Base-by-base conservation (phyloP, 805 yeast species). In the Metschnikowia matae region DNA sequence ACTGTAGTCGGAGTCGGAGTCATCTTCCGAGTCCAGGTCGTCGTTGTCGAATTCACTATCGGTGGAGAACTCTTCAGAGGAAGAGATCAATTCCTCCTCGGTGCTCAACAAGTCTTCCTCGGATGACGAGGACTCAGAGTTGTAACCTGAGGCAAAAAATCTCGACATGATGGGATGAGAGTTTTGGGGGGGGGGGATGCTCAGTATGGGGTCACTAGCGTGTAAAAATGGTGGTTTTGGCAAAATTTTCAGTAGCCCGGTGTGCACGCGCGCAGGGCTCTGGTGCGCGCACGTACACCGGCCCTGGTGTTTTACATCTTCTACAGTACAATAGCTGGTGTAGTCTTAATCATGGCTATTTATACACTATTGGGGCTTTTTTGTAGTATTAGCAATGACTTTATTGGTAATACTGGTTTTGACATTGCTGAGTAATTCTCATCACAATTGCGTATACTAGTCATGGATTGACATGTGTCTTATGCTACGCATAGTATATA, bases 121-220 rank as follows among this genome's bases (percentile, higher is more conserved):
- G 48, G 71, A 73, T 39, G 82, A 78, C 35, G 81, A 75, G 43
- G 79, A 77, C 49, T 80, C 81, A 47, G 83, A 81, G 55, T 78
- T 74, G 64, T 82, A 83, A 58, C 82, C 79, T 53, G 79, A 73
- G 55, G 77, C 79, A 77, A 94, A 94, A 81, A 94, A 92, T 74
- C 96, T 87, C 61, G 98, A 89, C 96, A 90, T 90, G 54, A 48
- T 68, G 55, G 35, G 20, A 33, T 44, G 53, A 45, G 49, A 47
- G 39, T 40, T 38, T 34, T 40, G 47, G 40, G 26, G 40, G 26
- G 47, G 40, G 26, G 38, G 36, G 45, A 18, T 44, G 14, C 40
- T 44, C 46, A 35, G 46, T 44, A 23, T 42, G 45, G 45, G 38
- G 45, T 42, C 45, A n/a, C 31, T 40, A 21, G 43, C n/a, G 45